Percentiles rank a stretch among this genome's conserved stretches.
Conservation (phyloP, 2,329 filamentous ascomycete species). For the Karstenula rhodostoma region DNA sequence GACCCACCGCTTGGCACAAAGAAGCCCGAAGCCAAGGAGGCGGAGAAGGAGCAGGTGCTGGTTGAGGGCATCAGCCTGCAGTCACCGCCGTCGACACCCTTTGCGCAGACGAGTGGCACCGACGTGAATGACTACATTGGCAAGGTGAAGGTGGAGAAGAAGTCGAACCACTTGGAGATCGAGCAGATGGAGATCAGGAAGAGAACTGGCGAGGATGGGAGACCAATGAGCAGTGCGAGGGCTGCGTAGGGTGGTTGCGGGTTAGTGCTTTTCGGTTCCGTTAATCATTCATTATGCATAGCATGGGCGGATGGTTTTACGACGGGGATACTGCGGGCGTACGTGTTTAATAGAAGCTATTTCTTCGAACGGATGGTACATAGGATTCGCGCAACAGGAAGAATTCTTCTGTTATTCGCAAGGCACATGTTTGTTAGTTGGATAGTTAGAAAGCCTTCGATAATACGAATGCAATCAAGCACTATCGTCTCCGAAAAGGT, state of each 20-base stretch:
- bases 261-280: neutral
- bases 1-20: constrained; percentile 62
- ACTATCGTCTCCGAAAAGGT: no score
- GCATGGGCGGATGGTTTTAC: neutral
- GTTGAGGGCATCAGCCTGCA: constrained; percentile 44
- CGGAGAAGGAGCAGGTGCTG: constrained; percentile 40
- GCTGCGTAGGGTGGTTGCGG: constrained; percentile 4
- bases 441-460: no score
- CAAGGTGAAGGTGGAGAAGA: constrained; percentile 32
- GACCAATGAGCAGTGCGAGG: constrained; percentile 11
- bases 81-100: constrained; percentile 35
- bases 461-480: no score
- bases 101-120: constrained; percentile 3
- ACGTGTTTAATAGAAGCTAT: neutral
- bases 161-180: constrained; percentile 37
- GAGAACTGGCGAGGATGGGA: constrained; percentile 9
- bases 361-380: neutral
- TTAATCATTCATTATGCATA: constrained; percentile 9
- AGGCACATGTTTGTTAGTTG: neutral
- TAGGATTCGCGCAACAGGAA: neutral
- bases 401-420: neutral
- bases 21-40: constrained; percentile 27
- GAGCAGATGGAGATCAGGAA: constrained; percentile 37
- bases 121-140: constrained; percentile 32
- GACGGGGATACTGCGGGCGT: neutral